Percentiles rank a stretch among this genome's conserved stretches.
These are phyloP conservation scores for Ashbya aceris DNA, from an alignment of 1,139 yeast species.

Conservation along the genomic window DNA sequence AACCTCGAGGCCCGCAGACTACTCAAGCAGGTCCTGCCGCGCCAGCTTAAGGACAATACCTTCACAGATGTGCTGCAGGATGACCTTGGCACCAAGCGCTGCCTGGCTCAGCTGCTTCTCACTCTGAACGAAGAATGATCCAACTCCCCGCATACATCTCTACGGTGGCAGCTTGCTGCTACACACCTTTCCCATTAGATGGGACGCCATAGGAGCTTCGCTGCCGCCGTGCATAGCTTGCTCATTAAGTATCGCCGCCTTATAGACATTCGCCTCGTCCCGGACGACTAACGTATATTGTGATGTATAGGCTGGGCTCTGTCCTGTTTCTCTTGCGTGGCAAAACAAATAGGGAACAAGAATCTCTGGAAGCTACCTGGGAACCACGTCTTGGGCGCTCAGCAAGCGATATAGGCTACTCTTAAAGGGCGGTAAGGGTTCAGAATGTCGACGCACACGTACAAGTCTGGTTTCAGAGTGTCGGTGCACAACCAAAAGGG, in stretches of 20 bases:
- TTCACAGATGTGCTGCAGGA: slow-evolving; percentile 72
- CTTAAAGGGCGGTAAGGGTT: too few species aligned
- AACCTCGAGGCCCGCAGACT: slow-evolving; percentile 88
- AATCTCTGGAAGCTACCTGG: too few species aligned
- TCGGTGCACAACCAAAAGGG: slow-evolving; percentile 77
- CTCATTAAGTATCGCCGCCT: background rate
- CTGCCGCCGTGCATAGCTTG: background rate
- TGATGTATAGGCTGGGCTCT: too few species aligned
- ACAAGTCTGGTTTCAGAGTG: slow-evolving; percentile 34
- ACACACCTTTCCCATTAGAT: background rate
- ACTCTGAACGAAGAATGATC: slow-evolving; percentile 39
- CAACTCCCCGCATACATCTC: background rate
- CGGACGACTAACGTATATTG: too few species aligned
- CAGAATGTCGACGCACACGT: too few species aligned
- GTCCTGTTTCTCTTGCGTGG: slow-evolving; percentile 4
- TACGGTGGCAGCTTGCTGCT: background rate
- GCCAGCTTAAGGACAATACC: slow-evolving; percentile 70
- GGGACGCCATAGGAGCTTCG: background rate
- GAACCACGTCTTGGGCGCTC: too few species aligned
- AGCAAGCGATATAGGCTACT: too few species aligned
- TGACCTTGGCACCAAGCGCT: slow-evolving; percentile 80
- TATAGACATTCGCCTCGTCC: too few species aligned
- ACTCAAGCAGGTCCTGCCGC: slow-evolving; percentile 69
- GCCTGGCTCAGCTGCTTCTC: slow-evolving; percentile 72
- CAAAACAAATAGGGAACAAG: slow-evolving; percentile 4